Conservation (phyloP, 495 filamentous ascomycete species). For the Talaromyces stipitatus region DNA sequence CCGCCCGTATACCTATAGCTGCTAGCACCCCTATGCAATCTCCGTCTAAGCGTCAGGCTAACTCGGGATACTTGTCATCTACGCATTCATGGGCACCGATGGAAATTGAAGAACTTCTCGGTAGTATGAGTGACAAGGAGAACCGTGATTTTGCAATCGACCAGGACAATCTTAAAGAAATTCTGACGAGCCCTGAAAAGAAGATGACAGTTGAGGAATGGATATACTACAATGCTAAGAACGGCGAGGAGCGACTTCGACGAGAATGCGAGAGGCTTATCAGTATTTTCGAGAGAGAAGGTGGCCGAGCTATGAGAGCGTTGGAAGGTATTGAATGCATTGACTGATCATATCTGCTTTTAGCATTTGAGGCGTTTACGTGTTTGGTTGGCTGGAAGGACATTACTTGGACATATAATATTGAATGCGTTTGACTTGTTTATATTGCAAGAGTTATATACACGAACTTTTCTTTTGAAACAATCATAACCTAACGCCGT, state of each 20-base stretch:
- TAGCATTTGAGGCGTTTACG: neutral
- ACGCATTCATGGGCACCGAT: conserved; percentile 61
- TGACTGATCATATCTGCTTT: conserved; percentile 19
- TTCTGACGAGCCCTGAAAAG: conserved; percentile 72
- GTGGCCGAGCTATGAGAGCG: conserved; percentile 62
- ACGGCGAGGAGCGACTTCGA: conserved; percentile 70
- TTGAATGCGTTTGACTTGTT: neutral
- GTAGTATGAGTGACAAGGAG: conserved; percentile 41
- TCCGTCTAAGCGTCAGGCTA: conserved; percentile 56
- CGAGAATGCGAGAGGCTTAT: conserved; percentile 77
- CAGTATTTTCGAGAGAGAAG: conserved; percentile 72
- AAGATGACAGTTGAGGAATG: conserved; percentile 90
- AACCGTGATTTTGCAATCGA: conserved; percentile 41
- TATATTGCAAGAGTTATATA: neutral
- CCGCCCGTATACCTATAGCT: conserved; percentile 38
- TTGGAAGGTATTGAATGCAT: conserved; percentile 66
- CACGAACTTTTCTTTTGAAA: neutral
- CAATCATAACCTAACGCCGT: conserved; percentile 20
- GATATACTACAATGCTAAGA: conserved; percentile 72
- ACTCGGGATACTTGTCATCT: conserved; percentile 48
- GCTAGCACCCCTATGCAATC: conserved; percentile 51
- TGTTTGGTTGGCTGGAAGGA: neutral
- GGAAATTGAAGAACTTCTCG: conserved; percentile 59
- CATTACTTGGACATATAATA: neutral
- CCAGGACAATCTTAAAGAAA: conserved; percentile 40